A percentile compares a stretch with the other conserved stretches of the same genome.
Evolutionary conservation across 306 rosid genomes (phyloP).

Genomic region (Gleditsia sinensis): DNA sequence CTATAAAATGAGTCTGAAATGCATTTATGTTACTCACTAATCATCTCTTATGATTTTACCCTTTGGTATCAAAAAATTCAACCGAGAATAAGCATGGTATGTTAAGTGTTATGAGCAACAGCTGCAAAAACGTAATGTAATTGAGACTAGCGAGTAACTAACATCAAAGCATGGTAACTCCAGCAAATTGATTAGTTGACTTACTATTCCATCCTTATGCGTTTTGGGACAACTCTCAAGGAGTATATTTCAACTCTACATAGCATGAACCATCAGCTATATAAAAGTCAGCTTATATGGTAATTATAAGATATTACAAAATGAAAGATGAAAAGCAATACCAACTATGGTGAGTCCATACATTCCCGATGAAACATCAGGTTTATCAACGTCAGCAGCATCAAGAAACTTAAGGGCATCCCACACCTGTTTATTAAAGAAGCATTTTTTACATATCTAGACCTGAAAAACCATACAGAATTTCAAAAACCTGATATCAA

Average conservation of each 20-base stretch:
- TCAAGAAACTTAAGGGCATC: constrained; percentile 78
- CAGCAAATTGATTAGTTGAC: constrained; percentile 43
- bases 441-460: not conserved
- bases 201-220: constrained; percentile 77
- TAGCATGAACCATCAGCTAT: not conserved
- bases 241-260: constrained; percentile 76
- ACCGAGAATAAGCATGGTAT: constrained; percentile 3
- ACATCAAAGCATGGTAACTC: constrained; percentile 30
- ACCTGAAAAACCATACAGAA: not conserved
- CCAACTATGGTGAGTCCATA: constrained; percentile 23
- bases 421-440: constrained; percentile 56
- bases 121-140: not conserved
- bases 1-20: not conserved
- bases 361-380: constrained; percentile 58
- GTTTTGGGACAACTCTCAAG: constrained; percentile 63
- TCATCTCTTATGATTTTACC: constrained; percentile 7
- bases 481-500: not conserved
- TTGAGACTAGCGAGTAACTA: constrained; percentile 21
- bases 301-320: constrained; percentile 4
- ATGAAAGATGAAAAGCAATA: not conserved
- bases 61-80: constrained; percentile 2
- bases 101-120: not conserved
- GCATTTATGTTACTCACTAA: not conserved
- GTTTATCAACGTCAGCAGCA: constrained; percentile 67
- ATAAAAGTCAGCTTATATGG: constrained; percentile 12